Evolutionary conservation across 202 grass and related monocot species (phyloP).

Genomic region (Setaria viridis): DNA sequence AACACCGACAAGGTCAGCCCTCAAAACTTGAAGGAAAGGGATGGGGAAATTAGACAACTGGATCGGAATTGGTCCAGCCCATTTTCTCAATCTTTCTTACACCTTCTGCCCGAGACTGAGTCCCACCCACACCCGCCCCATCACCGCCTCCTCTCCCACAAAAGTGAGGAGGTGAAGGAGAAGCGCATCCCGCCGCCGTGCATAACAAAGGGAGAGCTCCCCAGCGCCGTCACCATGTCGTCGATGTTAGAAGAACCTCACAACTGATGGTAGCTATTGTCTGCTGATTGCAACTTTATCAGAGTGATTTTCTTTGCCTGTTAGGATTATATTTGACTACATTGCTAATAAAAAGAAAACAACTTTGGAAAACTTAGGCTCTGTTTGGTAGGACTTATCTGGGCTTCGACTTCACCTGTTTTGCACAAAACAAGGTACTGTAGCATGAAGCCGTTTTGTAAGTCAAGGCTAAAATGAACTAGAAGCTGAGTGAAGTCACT

Average conservation of each 20-base stretch:
- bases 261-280: conserved; percentile 31
- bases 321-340: neutral
- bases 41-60: too few species aligned
- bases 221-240: conserved; percentile 38
- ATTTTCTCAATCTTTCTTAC: neutral
- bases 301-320: neutral
- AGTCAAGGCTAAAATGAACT: conserved; percentile 27
- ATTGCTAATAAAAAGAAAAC: neutral
- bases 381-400: neutral
- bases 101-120: conserved; percentile 1
- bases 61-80: neutral
- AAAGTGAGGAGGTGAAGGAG: conserved; percentile 1
- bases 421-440: too few species aligned
- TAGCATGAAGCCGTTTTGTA: too few species aligned
- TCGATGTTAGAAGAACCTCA: conserved; percentile 53
- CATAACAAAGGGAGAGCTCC: conserved; percentile 10
- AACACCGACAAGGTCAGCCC: neutral
- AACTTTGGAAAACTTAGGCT: conserved; percentile 19
- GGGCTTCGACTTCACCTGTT: too few species aligned
- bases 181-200: conserved; percentile 33
- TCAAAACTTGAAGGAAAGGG: neutral
- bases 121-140: neutral
- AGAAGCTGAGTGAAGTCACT: too few species aligned
- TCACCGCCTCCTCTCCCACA: neutral
- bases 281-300: neutral